These are phyloP conservation scores for Schizophyllum commune DNA, from an alignment of 1,284 basidiomycete species.

Conservation along the genomic window DNA sequence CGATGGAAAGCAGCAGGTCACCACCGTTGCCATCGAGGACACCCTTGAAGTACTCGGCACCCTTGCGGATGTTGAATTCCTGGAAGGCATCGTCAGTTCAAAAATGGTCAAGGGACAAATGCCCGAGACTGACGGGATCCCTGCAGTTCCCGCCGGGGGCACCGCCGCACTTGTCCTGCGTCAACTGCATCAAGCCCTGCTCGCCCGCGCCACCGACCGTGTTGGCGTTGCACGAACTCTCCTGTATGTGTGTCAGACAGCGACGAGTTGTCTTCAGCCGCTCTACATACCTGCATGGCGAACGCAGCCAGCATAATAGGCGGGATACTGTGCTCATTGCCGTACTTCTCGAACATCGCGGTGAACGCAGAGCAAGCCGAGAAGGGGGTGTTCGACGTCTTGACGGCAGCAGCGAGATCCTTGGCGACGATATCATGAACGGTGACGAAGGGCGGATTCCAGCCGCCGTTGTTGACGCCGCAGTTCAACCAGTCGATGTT, in stretches of 20 bases:
- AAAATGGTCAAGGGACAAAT: not conserved
- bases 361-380: conserved; percentile 52
- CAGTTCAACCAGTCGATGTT: conserved; percentile 74
- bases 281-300: conserved; percentile 56
- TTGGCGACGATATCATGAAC: conserved; percentile 46
- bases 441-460: conserved; percentile 54
- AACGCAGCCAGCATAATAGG: conserved; percentile 77
- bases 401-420: conserved; percentile 44
- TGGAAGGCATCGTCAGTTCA: conserved; percentile 19
- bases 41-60: conserved; percentile 50
- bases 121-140: conserved; percentile 45
- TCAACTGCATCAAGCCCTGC: conserved; percentile 83
- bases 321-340: conserved; percentile 43
- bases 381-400: conserved; percentile 49
- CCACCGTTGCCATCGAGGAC: conserved; percentile 47
- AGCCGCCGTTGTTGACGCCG: conserved; percentile 52
- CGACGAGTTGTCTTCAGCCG: conserved; percentile 19
- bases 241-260: conserved; percentile 15
- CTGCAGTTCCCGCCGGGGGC: conserved; percentile 59
- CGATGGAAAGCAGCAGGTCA: conserved; percentile 57
- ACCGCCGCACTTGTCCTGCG: conserved; percentile 67
- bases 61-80: conserved; percentile 65
- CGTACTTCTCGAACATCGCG: conserved; percentile 56
- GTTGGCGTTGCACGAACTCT: conserved; percentile 58
- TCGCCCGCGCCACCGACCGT: conserved; percentile 74